phyloP scores from a whole-genome alignment of 495 filamentous ascomycete genomes.

The Tetracladium setigerum region DNA sequence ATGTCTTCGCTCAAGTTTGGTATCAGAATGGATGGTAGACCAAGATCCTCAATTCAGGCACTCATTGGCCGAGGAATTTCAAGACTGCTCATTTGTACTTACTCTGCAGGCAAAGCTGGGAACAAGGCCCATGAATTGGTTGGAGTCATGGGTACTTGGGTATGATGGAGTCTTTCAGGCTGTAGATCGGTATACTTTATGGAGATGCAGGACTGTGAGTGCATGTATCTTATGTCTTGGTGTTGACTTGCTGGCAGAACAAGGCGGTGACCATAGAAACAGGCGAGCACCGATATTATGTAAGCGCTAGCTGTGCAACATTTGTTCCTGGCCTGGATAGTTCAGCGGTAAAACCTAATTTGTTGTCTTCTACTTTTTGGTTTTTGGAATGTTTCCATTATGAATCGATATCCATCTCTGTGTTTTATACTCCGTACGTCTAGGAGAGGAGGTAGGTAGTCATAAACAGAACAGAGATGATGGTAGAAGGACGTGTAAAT shows the following conservation, averaged over 20 bases:
- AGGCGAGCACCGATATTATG: background rate
- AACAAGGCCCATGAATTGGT: background rate
- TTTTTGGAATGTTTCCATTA: too few relatives aligned
- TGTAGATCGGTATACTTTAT: too few relatives aligned
- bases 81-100: background rate
- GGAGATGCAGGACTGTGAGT: background rate
- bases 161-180: background rate
- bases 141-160: background rate
- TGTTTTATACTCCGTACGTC: too few relatives aligned
- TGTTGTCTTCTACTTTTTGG: too few relatives aligned
- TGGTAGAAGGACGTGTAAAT: too few relatives aligned
- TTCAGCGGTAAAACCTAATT: too few relatives aligned
- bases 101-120: background rate
- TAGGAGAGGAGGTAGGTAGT: too few relatives aligned
- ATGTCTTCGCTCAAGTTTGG: background rate
- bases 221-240: background rate
- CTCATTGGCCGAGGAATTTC: background rate
- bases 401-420: too few relatives aligned
- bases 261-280: background rate
- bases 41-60: background rate
- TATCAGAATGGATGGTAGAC: background rate
- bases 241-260: background rate
- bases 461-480: too few relatives aligned
- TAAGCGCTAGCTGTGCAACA: background rate
- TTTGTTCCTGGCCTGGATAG: too few relatives aligned